Base-by-base conservation (phyloP, 495 filamentous ascomycete genomes). In the Chaetomium fimeti region DNA sequence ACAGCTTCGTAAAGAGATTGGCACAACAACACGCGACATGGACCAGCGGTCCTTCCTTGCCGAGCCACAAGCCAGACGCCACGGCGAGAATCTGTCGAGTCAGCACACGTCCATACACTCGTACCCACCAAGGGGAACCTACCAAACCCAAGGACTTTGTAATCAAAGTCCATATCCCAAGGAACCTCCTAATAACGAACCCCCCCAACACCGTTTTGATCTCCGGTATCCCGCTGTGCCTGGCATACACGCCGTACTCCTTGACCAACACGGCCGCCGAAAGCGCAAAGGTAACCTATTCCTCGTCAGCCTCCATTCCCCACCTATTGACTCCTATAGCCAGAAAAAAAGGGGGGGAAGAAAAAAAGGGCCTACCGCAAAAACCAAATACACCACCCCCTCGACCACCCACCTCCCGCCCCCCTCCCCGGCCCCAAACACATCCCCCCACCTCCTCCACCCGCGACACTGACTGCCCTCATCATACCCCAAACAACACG, bases 21-120 rank as follows among this genome's bases (percentile, higher is more conserved):
- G 95, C 93, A 72, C 92, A 97, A 73, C 94, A 98, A 75, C 94
- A 98, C 60, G 95, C 93, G 47, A 98, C 95, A 76, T 98, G 94
- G 0, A 98, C 95, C 40, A 98, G 79, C 11, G 94, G 94, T 5
- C 94, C 94, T 82, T 98, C 94, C 73, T 98, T 98, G 22, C 94
- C 94, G n/a, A 98, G 77, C 94, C 94, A 98, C 77, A 98, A 84
- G 16, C 94, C 95, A 22, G 94, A 98, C 66, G 92, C 91, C 66
- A 97, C 95, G 28, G 94, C 88, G 48, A 98, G 84, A 75, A 94
- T 95, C 91, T 91, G 58, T 20, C 32, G 51, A 68, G 65, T 79
- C 66, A 75, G 73, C 57, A 64, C 18, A 47, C 2, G 5, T n/a
- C 6, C 18, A 8, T 8, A 6, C 18, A 36, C 16, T 9, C 32